These are phyloP conservation scores for Nakazawaea siamensis DNA, from an alignment of 805 yeast genomes.

Conservation along the genomic window DNA sequence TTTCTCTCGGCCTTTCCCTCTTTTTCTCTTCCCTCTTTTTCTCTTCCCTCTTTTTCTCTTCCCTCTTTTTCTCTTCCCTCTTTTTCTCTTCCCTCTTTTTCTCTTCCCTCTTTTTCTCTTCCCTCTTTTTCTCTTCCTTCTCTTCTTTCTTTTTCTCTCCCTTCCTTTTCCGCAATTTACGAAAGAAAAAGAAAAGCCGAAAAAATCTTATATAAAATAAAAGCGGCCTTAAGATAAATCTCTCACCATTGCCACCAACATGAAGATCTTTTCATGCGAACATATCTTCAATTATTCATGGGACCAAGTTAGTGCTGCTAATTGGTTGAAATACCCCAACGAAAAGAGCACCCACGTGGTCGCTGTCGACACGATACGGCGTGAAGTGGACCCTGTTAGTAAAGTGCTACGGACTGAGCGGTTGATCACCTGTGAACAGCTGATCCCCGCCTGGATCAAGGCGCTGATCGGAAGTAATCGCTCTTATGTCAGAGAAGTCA, in stretches of 20 bases:
- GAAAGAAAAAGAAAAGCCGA: neutral
- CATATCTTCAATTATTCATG: conserved; percentile 78
- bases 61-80: neutral
- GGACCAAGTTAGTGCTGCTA: conserved; percentile 93
- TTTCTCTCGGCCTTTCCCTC: neutral
- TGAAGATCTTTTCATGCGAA: conserved; percentile 72
- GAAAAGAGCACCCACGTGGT: conserved; percentile 87
- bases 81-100: neutral
- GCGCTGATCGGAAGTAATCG: conserved; percentile 61
- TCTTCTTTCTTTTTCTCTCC: neutral
- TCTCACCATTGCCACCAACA: too few relatives aligned
- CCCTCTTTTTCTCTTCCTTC: neutral
- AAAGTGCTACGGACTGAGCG: conserved; percentile 71
- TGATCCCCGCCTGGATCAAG: conserved; percentile 77
- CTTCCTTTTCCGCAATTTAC: neutral
- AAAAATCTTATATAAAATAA: too few relatives aligned
- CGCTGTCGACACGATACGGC: conserved; percentile 79
- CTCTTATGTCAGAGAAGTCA: conserved; percentile 82
- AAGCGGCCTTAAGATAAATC: neutral
- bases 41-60: neutral
- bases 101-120: neutral
- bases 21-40: neutral
- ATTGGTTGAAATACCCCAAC: conserved; percentile 97
- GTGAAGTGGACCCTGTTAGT: conserved; percentile 52
- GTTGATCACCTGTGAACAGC: conserved; percentile 79